Base-by-base conservation (phyloP, 78 protist genomes). In the Polysphondylium violaceum region DNA sequence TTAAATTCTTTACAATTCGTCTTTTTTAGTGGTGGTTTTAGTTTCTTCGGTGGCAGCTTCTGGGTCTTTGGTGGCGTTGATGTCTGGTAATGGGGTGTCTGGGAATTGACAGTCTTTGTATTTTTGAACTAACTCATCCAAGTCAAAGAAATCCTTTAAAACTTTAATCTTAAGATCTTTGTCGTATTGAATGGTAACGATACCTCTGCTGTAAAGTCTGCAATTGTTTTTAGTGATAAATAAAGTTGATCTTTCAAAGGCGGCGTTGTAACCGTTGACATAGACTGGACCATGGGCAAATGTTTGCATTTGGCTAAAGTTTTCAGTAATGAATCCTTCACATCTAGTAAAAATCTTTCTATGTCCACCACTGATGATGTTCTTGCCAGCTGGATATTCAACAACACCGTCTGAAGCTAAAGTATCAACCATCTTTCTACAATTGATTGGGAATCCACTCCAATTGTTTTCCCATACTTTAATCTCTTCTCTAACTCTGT, bases 371-470 rank as follows among this genome's bases (percentile, higher is more conserved):
- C 91, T 12, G 31, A 83, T 83, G 40, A 83, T 50, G 19, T 83
- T 19, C 60, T 83, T 83, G 14, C 91, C 91, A 58, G 55, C 76
- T 69, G 91, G 91, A n/a, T 83, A 83, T 58, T 83, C 91, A 59
- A 83, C 23, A 25, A 83, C 79, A 83, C 91, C 91, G 41, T 83
- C 91, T 14, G 76, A 2, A 41, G 91, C 38, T 17, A 83, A 43
- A 29, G 91, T 83, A 43, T 83, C 91, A 53, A 83, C 91, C 79
- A 83, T 58, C 31, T 63, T 74, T 83, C 91, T 83, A 69, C 91
- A 83, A 43, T 83, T 83, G 65, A 83, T 83, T 83, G 91, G 91
- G 72, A 83, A 83, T 3, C 91, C 91, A 69, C 91, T 83, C 91
- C 91, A 83, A 69, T 83, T 83, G 11, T 69, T 51, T 63, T 83